phyloP scores from a whole-genome alignment of 495 filamentous ascomycete species.

The Penicillium soppii region DNA sequence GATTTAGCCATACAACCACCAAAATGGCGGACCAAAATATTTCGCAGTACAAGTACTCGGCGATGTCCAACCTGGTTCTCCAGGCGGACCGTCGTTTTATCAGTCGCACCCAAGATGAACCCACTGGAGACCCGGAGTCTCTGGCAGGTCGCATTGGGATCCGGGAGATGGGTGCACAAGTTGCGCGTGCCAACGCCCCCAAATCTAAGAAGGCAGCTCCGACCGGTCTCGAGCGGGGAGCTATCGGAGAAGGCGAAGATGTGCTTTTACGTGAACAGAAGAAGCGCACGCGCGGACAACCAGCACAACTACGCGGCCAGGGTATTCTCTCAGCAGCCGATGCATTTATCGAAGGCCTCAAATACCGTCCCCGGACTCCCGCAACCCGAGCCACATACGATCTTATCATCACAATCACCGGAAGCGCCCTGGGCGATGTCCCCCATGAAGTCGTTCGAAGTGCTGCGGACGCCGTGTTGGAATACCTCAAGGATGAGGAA shows the following conservation, averaged over 20 bases:
- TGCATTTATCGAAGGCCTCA: conserved; percentile 78
- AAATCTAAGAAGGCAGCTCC: conserved; percentile 70
- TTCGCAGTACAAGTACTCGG: conserved; percentile 99
- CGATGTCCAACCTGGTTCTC: conserved; percentile 99
- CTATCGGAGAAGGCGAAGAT: conserved; percentile 81
- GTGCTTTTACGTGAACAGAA: conserved; percentile 82
- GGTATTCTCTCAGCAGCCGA: conserved; percentile 85
- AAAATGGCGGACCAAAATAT: conserved; percentile 92
- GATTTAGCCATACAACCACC: conserved; percentile 15
- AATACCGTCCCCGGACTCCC: conserved; percentile 86
- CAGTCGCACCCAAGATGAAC: conserved; percentile 87
- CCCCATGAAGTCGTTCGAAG: conserved; percentile 88
- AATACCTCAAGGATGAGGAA: conserved; percentile 90
- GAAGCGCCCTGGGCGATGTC: conserved; percentile 86
- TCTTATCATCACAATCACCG: conserved; percentile 87
- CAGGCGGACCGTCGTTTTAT: conserved; percentile 97
- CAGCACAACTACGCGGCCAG: conserved; percentile 68
- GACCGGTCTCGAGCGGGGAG: conserved; percentile 70
- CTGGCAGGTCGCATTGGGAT: conserved; percentile 91
- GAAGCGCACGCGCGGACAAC: conserved; percentile 78
- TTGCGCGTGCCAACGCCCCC: conserved; percentile 74
- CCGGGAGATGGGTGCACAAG: conserved; percentile 87
- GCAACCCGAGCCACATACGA: conserved; percentile 95
- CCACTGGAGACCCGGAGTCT: conserved; percentile 96
- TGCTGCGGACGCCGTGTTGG: conserved; percentile 90